A percentile compares a stretch with the other conserved stretches of the same genome.
Evolutionary conservation across 2,329 filamentous ascomycete genomes (phyloP).

Genomic region (Byssothecium circinans): DNA sequence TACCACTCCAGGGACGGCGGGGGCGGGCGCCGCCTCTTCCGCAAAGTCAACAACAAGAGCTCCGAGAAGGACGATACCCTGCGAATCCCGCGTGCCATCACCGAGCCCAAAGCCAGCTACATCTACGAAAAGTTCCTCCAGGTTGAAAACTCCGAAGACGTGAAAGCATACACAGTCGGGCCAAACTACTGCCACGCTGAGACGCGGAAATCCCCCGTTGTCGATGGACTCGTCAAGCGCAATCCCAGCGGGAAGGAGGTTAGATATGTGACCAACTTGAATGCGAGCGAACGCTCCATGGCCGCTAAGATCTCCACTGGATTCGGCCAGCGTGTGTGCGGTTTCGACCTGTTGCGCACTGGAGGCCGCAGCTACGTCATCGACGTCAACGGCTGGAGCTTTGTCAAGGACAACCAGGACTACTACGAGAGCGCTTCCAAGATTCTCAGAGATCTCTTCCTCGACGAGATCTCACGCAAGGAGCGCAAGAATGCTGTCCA

Average conservation of each 20-base stretch:
- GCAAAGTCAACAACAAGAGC: conserved; percentile 98
- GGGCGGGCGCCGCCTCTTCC: conserved; percentile 87
- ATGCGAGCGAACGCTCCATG: conserved; percentile 77
- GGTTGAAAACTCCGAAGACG: conserved; percentile 95
- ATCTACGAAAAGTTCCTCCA: conserved; percentile 97
- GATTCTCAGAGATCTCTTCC: conserved; percentile 85
- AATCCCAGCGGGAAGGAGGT: conserved; percentile 98
- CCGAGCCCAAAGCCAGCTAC: conserved; percentile 80
- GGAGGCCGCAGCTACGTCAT: conserved; percentile 94
- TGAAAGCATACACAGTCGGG: conserved; percentile 97
- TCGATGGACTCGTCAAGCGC: conserved; percentile 90
- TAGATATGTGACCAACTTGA: conserved; percentile 87
- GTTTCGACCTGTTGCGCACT: conserved; percentile 89
- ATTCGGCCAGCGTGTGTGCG: conserved; percentile 93
- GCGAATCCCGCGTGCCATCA: conserved; percentile 74
- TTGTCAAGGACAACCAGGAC: conserved; percentile 98
- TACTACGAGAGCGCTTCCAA: conserved; percentile 92
- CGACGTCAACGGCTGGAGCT: conserved; percentile 99
- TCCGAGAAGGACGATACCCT: conserved; percentile 87
- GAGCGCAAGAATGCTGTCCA: conserved; percentile 48
- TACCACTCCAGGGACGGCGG: conserved; percentile 85
- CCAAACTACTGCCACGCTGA: conserved; percentile 93
- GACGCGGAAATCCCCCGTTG: conserved; percentile 94
- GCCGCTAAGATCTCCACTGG: conserved; percentile 86
- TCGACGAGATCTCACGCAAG: conserved; percentile 72